A percentile compares a stretch with the other conserved stretches of the same genome.
phyloP scores from a whole-genome alignment of 768 basidiomycete genomes.

The Rhizopogon vinicolor region DNA sequence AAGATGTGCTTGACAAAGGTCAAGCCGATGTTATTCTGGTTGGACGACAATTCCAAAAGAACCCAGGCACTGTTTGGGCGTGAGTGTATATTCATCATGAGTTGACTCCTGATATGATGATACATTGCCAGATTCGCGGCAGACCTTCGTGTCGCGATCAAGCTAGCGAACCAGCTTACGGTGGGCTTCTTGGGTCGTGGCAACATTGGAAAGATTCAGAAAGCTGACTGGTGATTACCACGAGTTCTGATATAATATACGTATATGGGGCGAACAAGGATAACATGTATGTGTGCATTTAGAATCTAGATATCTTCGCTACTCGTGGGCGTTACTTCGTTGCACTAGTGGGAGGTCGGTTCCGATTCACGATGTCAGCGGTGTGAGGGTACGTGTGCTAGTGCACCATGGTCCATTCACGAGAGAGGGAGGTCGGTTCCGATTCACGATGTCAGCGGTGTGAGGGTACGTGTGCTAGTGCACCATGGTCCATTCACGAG shows the following conservation, averaged over 20 bases:
- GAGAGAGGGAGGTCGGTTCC: slow-evolving; percentile 51
- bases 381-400: neutral
- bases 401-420: slow-evolving; percentile 55
- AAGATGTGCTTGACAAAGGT: slow-evolving; percentile 37
- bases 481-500: slow-evolving; percentile 62
- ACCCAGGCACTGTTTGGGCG: slow-evolving; percentile 32
- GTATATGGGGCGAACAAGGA: slow-evolving; percentile 23
- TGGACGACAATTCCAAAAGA: slow-evolving; percentile 54
- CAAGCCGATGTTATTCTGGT: slow-evolving; percentile 45
- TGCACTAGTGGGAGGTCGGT: too few relatives aligned
- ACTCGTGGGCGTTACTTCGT: too few relatives aligned
- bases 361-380: neutral
- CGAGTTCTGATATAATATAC: neutral
- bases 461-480: neutral
- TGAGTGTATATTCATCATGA: too few relatives aligned
- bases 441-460: neutral
- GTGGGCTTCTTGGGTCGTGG: slow-evolving; percentile 48
- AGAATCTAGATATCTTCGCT: too few relatives aligned
- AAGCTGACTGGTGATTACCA: slow-evolving; percentile 11
- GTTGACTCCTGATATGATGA: slow-evolving; percentile 22
- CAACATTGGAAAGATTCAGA: neutral
- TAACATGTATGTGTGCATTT: neutral
- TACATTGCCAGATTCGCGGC: slow-evolving; percentile 38
- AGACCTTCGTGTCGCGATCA: slow-evolving; percentile 45
- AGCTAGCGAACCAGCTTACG: slow-evolving; percentile 47